Evolutionary conservation across 2,329 filamentous ascomycete species (phyloP), one percentile per base, ranked within the genome.

Genomic region (Pezicula radicicola): DNA sequence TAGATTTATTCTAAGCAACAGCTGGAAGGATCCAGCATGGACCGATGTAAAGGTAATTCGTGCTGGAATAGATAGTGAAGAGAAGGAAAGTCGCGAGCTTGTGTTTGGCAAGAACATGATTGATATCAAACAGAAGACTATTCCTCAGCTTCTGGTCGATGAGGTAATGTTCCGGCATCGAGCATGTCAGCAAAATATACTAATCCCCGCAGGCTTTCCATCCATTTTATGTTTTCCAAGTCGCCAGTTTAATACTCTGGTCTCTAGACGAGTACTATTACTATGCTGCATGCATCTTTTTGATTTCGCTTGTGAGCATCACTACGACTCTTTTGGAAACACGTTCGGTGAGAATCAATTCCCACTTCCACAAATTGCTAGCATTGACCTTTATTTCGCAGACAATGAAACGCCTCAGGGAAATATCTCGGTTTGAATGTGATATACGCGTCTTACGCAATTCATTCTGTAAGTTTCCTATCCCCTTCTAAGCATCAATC

Each of bases 181-280:
- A 36, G 25, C 15, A 27, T 37, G 21, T 19, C 13, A n/a, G 51
- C 55, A 49, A 51, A 27, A 45, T 52, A 53, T 49, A 58, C 64
- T 66, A 51, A 65, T 48, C 19, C 27, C 7, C 12, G 18, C 56
- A 90, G 82, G 91, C 90, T 18, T 91, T 99, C 63, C 94, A 99
- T 66, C 95, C 94, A 0, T 99, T 99, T 68, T 99, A 99, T 68
- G 88, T 99, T 51, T 99, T 99, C 67, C 94, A 99, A 71, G 87
- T 97, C 63, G 93, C 92, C 45, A 97, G 94, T 75, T 76, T 99
- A 59, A 72, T 96, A 39, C 81, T 99, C 3, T 99, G 94, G 94
- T 97, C 93, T 9, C 67, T 97, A 60, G 94, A 99, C 66, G 80
- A 95, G 63, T 99, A 99, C 69, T 99, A 97, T 68, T 99, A 97